Conservation (phyloP, 2,329 filamentous ascomycete species). For the Macrophomina tecta region DNA sequence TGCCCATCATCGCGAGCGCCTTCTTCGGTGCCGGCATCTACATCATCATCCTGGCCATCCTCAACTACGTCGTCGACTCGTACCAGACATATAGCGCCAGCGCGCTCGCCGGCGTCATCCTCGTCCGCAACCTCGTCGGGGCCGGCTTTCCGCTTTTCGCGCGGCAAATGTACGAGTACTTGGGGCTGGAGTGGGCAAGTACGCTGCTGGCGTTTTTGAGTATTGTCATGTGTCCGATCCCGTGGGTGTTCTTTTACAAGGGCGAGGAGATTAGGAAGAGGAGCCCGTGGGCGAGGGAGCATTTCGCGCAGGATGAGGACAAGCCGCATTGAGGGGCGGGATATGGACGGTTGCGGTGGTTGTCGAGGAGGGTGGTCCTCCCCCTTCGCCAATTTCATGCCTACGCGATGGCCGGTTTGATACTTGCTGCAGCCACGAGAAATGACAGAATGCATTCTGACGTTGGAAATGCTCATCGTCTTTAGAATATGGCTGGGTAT, state of each 20-base stretch:
- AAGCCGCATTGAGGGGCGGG: conserved; percentile 17
- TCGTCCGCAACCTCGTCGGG: conserved; percentile 32
- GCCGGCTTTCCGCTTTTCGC: conserved; percentile 40
- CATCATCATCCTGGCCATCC: conserved; percentile 34
- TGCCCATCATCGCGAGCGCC: conserved; percentile 31
- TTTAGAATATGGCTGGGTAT: no score
- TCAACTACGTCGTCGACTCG: conserved; percentile 34
- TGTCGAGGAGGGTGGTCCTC: no score
- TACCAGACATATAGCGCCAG: conserved; percentile 31
- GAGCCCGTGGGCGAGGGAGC: conserved; percentile 30
- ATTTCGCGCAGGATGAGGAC: conserved; percentile 27
- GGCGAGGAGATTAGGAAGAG: conserved; percentile 35
- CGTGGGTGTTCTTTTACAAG: conserved; percentile 47
- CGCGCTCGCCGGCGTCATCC: conserved; percentile 30
- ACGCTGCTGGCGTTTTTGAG: conserved; percentile 48
- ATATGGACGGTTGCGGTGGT: no score
- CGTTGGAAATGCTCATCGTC: no score
- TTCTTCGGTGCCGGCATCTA: conserved; percentile 34
- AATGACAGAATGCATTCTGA: no score
- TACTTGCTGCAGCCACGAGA: no score
- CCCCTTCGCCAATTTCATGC: no score
- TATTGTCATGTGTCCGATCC: conserved; percentile 45
- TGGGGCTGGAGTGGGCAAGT: conserved; percentile 47
- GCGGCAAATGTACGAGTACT: conserved; percentile 37
- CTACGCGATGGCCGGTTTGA: no score